Conservation (phyloP, 2,329 filamentous ascomycete species). For the Microdochium paspali region DNA sequence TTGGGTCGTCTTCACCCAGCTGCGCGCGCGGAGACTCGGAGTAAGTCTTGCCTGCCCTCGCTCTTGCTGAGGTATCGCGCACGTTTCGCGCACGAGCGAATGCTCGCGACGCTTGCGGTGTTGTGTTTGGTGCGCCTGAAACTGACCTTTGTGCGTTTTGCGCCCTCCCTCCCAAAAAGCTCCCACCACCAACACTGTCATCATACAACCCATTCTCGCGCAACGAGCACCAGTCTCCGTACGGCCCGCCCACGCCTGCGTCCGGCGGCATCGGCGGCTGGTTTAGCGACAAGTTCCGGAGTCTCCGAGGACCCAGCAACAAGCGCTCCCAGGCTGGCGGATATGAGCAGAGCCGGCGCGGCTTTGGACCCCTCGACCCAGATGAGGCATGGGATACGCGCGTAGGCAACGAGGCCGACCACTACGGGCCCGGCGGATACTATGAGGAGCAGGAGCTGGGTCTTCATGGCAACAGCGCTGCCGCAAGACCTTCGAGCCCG, state of each 20-base stretch:
- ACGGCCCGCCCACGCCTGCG: conserved; percentile 43
- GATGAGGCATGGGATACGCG: conserved; percentile 81
- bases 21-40: conserved; percentile 64
- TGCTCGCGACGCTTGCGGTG: not conserved
- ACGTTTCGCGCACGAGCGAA: not conserved
- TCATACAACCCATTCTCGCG: conserved; percentile 65
- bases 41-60: conserved; percentile 25
- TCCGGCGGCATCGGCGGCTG: conserved; percentile 60
- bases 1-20: conserved; percentile 64
- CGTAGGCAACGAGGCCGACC: conserved; percentile 64
- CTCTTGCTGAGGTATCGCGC: too few species aligned
- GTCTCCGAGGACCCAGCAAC: conserved; percentile 52
- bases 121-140: not conserved
- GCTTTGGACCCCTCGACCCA: conserved; percentile 63
- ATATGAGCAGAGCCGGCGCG: conserved; percentile 34
- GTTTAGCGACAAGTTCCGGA: conserved; percentile 57
- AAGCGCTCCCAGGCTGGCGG: conserved; percentile 40
- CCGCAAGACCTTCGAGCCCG: conserved; percentile 19
- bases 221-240: conserved; percentile 28
- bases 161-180: conserved; percentile 29
- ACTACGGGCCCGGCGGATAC: conserved; percentile 50
- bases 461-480: conserved; percentile 15
- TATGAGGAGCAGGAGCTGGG: conserved; percentile 73
- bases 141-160: conserved; percentile 4
- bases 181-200: conserved; percentile 58